phyloP scores from a whole-genome alignment of 176 grass and related monocot species.

The Chloris gayana region DNA sequence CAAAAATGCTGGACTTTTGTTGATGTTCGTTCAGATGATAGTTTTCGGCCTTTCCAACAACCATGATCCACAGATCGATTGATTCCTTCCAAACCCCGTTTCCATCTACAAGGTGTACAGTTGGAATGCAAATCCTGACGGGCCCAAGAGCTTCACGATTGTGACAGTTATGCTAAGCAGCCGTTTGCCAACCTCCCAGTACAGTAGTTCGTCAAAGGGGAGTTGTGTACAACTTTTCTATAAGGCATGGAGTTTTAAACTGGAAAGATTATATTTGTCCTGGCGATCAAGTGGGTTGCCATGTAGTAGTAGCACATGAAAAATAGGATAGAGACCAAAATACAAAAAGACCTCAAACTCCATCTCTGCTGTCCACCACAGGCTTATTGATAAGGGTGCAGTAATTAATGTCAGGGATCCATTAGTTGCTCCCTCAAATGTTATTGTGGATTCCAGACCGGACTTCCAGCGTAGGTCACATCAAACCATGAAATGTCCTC shows the following conservation, averaged over 20 bases:
- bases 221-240: background rate
- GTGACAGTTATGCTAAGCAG: background rate
- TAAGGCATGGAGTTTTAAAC: background rate
- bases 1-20: background rate
- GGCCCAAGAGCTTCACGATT: background rate
- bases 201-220: background rate
- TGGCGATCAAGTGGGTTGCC: background rate
- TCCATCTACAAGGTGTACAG: background rate
- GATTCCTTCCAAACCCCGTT: background rate
- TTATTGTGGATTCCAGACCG: constrained; percentile 36
- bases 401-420: background rate
- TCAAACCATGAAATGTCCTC: constrained; percentile 49
- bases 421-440: background rate
- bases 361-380: background rate
- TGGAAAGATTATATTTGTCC: background rate
- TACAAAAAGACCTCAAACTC: background rate
- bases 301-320: background rate
- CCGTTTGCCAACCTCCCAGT: background rate
- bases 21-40: background rate
- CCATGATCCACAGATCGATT: background rate
- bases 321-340: background rate
- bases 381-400: background rate
- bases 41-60: constrained; percentile 7
- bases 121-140: background rate
- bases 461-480: constrained; percentile 46